These are phyloP conservation scores for Teratosphaeria pseudoeucalypti DNA, from an alignment of 2,329 filamentous ascomycete species.

Conservation along the genomic window DNA sequence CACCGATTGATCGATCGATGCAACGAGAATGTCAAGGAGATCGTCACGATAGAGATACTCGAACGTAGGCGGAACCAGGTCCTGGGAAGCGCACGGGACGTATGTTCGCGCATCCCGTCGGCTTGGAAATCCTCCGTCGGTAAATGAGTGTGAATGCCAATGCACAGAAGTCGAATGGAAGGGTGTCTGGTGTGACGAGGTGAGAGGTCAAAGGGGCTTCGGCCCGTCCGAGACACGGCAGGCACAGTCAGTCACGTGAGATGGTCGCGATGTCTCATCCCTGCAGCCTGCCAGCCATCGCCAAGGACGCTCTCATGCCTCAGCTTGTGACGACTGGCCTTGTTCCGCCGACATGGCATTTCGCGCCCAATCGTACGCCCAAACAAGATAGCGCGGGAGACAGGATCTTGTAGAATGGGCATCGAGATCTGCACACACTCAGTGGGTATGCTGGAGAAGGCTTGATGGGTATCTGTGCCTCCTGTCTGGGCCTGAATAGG, in stretches of 20 bases:
- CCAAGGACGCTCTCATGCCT: neutral
- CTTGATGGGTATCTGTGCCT: constrained; percentile 40
- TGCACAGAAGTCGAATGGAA: neutral
- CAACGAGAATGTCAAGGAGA: neutral
- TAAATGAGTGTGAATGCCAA: neutral
- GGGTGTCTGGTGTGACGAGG: neutral
- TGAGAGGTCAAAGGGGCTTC: neutral
- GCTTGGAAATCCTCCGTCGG: neutral
- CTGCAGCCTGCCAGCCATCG: neutral
- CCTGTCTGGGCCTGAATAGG: constrained; percentile 37
- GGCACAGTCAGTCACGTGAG: neutral
- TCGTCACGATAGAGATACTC: neutral
- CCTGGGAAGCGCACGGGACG: constrained; percentile 1
- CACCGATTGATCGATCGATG: neutral
- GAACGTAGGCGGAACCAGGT: neutral
- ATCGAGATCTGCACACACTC: neutral
- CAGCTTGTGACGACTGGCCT: neutral
- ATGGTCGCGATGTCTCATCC: neutral
- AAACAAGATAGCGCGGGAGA: too few relatives aligned
- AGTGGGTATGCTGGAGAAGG: neutral
- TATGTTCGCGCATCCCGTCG: neutral
- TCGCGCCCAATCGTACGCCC: neutral
- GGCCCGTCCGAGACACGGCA: neutral
- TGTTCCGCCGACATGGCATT: neutral
- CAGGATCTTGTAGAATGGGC: neutral